Base-by-base conservation (phyloP, 2,329 filamentous ascomycete genomes). In the Aphanoascus verrucosus region DNA sequence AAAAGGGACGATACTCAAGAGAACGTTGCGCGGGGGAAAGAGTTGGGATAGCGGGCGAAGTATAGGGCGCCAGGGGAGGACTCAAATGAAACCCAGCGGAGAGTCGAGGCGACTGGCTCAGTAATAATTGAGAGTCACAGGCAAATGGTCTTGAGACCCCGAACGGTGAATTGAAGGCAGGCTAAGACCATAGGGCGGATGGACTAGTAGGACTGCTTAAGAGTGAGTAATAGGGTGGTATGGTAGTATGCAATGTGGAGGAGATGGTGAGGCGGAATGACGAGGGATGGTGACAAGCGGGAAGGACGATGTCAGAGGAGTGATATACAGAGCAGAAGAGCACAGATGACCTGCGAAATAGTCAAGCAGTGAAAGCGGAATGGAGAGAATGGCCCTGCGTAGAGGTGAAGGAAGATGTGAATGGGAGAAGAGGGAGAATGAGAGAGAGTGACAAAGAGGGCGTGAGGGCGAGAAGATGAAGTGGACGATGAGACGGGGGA, bases 201-300 rank as follows among this genome's bases (percentile, higher is more conserved):
- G 41, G 17, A 42, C 47, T 49, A 49, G 31, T 49, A 15, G 23
- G 8, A 28, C n/a, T 14, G 9, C 4, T 42, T 31, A 41, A 31
- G 47, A 49, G 47, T 49, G 47, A 49, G 47, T 49, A 49, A 41
- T 12, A 42, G 31, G 47, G 46, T 40, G 19, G 34, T 15, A 23
- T 32, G 14, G 11, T 38, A 15, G 46, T 12, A 28, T 28, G 23
- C 3, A 28, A 28, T 28, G 20, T 5, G 46, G 47, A 49, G 35
- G 38, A 23, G 47, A 37, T n/a, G 41, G 40, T 32, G 17, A 14
- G 47, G 35, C 40, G 32, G 19, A 37, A 37, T 6, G 35, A 44
- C 20, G 17, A 12, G 19, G n/a, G 41, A 19, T 20, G 41, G 8
- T 23, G 17, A 19, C 17, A 44, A 48, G 46, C 19, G 46, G 32